Percentiles rank a stretch among this genome's conserved stretches.
Evolutionary conservation across 1,284 basidiomycete species (phyloP).

Genomic region (Ganoderma lingzhi): DNA sequence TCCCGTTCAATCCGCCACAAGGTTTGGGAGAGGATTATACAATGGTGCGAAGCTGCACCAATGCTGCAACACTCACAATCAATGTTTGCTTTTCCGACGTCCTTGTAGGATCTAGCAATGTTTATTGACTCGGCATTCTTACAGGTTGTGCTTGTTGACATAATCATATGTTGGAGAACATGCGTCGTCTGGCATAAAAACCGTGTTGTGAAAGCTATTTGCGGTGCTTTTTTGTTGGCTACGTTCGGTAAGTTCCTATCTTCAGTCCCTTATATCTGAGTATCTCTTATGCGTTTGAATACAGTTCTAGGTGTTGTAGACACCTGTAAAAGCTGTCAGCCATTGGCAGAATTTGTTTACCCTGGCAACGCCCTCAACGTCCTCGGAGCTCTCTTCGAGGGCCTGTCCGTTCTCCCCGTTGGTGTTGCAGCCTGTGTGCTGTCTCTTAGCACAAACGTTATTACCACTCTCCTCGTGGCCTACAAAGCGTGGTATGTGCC

Average conservation of each 20-base stretch:
- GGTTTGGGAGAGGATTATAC: no score
- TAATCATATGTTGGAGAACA: constrained; percentile 3
- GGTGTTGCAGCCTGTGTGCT: background rate
- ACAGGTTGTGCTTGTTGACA: background rate
- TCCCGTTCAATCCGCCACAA: no score
- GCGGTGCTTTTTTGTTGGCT: background rate
- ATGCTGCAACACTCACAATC: no score
- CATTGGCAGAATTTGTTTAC: no score
- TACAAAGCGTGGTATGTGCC: background rate
- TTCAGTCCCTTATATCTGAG: no score
- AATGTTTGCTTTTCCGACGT: no score
- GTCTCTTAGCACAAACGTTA: background rate
- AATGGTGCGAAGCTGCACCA: no score
- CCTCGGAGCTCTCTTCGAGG: background rate
- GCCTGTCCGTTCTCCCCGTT: background rate
- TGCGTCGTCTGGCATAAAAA: background rate
- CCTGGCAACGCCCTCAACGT: background rate
- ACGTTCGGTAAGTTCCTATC: background rate
- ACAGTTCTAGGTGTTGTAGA: background rate
- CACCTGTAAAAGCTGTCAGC: background rate
- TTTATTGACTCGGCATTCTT: background rate
- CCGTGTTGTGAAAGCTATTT: background rate
- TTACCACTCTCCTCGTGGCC: background rate
- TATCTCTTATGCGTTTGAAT: no score
- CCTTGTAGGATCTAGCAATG: no score